Evolutionary conservation across 2,329 filamentous ascomycete species (phyloP), one percentile per base, ranked within the genome.

Genomic region (Penicillium sp.): DNA sequence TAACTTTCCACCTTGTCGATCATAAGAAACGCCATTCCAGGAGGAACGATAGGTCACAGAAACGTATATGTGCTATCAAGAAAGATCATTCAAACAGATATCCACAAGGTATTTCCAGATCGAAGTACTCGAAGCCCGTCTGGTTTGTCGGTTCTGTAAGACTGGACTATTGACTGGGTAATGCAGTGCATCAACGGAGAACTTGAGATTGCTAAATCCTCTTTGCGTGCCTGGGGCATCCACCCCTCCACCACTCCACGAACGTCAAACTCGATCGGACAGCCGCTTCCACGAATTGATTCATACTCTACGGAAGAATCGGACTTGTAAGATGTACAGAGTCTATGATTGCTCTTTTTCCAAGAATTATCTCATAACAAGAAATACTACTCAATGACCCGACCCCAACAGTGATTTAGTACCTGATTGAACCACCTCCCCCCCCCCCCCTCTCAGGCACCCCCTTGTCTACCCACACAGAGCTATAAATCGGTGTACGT

Each of bases 201-300:
- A 65, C 74, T 74, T 66, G 71, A 72, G 73, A 74, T 73, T 62
- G 59, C 54, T 26, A 46, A 33, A 7, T 52, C 65, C 37, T 72
- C 65, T 74, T 74, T 74, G 72, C 71, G 54, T 57, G 48, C 28
- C 51, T 60, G 53, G 33, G 52, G 53, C 43, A 55, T 52, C 42
- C 48, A 28, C 55, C 59, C 60, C 57, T 62, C 58, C 52, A 55
- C 58, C 6, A n/a, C 43, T 37, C 16, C 33, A 38, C 25, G 51
- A 28, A 38, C 49, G n/a, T 19, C 16, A 16, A 37, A n/a, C 14
- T 48, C 49, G 43, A 58, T 51, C 40, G 55, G 49, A 49, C n/a
- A 26, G 40, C 45, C 37, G 22, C 42, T 43, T 26, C 42, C 35
- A 48, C 26, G 52, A 55, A 19, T 28, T 19, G 11, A 33, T 38